Evolutionary conservation across 2,329 filamentous ascomycete species (phyloP), one percentile per base, ranked within the genome.

Genomic region (Fusarium sp.): DNA sequence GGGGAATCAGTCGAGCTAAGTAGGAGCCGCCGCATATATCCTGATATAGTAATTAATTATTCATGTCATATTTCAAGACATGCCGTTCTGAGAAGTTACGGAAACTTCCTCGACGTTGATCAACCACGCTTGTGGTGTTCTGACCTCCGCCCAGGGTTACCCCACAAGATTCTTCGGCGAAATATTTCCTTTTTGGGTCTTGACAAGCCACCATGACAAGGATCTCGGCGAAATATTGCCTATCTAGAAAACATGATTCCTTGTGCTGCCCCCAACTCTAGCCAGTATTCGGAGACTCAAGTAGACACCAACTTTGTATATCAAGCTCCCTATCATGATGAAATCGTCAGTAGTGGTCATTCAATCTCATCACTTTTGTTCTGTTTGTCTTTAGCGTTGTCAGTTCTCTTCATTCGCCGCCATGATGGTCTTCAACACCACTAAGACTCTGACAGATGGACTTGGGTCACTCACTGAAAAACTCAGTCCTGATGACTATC

Each of bases 401-500:
- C 5, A 3, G 9, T 13, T 28, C 17, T 28, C 6, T 38, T 28
- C 17, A 15, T 40, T 11, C 17, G 3, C 36, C 56, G 39, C 24
- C 31, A 67, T 65, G 43, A 40, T 33, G 15, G 45, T 19, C 33
- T 55, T 55, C 13, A 52, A 34, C 9, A 26, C 38, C 4, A 47
- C 50, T 1, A 39, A 58, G 19, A 22, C 51, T 21, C 36, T 46
- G 43, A 55, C 24, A 28, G 31, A 57, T 5, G 52, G 39, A 7
- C n/a, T 65, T 11, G 43, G 61, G 22, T 46, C 57, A 13, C 19
- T 67, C 14, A 57, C 60, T 22, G 54, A 54, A 3, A 54, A 28
- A 2, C 11, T 61, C 3, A 51, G 46, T 8, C 51, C 26, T 14
- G 51, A 43, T 22, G 64, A 67, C 34, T 53, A 60, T 22, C 7